Evolutionary conservation across 1,284 basidiomycete species (phyloP), one percentile per base, ranked within the genome.

Genomic region (Clitocybe nebularis): DNA sequence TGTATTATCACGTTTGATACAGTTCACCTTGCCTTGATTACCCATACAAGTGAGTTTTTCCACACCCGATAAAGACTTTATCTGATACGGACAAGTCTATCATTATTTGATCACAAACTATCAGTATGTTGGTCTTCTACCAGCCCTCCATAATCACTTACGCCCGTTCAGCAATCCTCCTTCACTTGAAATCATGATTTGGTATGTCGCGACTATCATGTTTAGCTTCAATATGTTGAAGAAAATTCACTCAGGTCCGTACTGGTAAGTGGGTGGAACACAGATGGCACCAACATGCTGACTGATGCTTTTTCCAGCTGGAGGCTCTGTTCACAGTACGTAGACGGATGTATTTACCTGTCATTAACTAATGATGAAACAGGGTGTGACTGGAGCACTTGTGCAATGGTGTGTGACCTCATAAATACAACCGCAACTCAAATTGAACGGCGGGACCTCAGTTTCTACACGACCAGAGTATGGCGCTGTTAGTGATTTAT

Each of bases 341-440:
- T 36, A 2, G 7, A 16, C 13, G 21, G 11, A 16, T 16, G 17
- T 22, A 30, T 16, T 32, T 16, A 19, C 14, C 7, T 33, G 4
- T 23, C 10, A 13, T 20, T 4, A n/a, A n/a, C n/a, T n/a, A n/a
- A n/a, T n/a, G n/a, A n/a, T n/a, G n/a, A n/a, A n/a, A n/a, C 19
- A 54, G 53, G 53, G 51, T 4, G 33, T 54, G 19, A 53, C 51
- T 9, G 49, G 47, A 5, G 32, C 38, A 20, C 39, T 54, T 13
- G 51, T 54, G 13, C 53, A 54, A 46, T 44, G 45, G 53, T 54
- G 16, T 28, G 48, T 28, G n/a, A n/a, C n/a, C n/a, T n/a, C n/a
- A n/a, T n/a, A n/a, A n/a, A n/a, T n/a, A n/a, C n/a, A n/a, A n/a
- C n/a, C n/a, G n/a, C n/a, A n/a, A n/a, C n/a, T n/a, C n/a, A n/a